These are phyloP conservation scores for Clitopilus hobsonii DNA, from an alignment of 768 basidiomycete genomes.

Conservation along the genomic window DNA sequence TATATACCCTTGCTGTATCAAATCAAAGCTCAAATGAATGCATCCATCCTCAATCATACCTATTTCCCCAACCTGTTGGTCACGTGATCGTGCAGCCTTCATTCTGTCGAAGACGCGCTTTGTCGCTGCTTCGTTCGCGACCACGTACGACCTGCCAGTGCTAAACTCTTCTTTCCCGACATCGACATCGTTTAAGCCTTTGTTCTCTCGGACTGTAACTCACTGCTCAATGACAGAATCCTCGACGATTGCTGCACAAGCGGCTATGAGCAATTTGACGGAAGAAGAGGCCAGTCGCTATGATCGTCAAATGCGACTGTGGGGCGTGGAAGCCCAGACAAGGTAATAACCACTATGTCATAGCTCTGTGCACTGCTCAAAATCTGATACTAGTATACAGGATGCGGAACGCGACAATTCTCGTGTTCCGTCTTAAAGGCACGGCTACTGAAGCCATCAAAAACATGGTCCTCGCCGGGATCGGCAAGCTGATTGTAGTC, in stretches of 20 bases:
- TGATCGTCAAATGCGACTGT: slow-evolving; percentile 94
- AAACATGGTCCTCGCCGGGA: slow-evolving; percentile 95
- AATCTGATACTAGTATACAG: slow-evolving; percentile 36
- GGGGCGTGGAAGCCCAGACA: slow-evolving; percentile 93
- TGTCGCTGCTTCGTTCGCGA: not conserved
- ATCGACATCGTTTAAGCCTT: not conserved
- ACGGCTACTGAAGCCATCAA: slow-evolving; percentile 93
- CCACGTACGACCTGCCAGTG: not conserved
- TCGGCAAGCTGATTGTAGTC: slow-evolving; percentile 83
- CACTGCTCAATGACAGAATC: slow-evolving; percentile 41
- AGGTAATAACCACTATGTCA: slow-evolving; percentile 48
- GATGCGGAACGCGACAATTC: slow-evolving; percentile 91
- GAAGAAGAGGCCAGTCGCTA: slow-evolving; percentile 79
- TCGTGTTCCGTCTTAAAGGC: slow-evolving; percentile 74
- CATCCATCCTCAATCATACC: not conserved
- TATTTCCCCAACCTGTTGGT: not conserved
- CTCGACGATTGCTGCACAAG: slow-evolving; percentile 54
- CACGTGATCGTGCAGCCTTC: not conserved
- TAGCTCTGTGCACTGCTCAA: slow-evolving; percentile 6
- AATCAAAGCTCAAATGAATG: not conserved
- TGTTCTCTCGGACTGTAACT: not conserved
- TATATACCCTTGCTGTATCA: not conserved
- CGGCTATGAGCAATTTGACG: slow-evolving; percentile 45
- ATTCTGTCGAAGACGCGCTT: not conserved
- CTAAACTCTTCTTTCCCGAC: not conserved